Evolutionary conservation across 2,329 filamentous ascomycete species (phyloP).

Genomic region (Aspergillus spinulosporus): DNA sequence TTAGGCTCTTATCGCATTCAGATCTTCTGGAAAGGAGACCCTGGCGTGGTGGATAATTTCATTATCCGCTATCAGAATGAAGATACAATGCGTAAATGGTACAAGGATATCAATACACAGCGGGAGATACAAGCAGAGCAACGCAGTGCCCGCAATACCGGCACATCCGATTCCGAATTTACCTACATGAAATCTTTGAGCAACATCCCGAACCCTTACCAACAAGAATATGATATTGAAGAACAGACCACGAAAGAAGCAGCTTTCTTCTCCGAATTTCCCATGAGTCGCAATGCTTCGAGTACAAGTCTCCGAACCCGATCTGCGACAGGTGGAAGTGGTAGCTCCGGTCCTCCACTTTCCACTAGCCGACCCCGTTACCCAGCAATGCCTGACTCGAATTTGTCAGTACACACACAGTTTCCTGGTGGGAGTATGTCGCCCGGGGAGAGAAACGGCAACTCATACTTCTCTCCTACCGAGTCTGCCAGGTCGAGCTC

Average conservation of each 20-base stretch:
- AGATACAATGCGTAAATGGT: slow-evolving; percentile 92
- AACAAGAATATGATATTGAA: slow-evolving; percentile 58
- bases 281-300: slow-evolving; percentile 67
- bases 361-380: slow-evolving; percentile 64
- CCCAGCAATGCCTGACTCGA: slow-evolving; percentile 59
- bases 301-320: slow-evolving; percentile 73
- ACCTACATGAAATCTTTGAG: slow-evolving; percentile 71
- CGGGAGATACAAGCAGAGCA: slow-evolving; percentile 59
- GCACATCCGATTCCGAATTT: slow-evolving; percentile 69
- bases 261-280: slow-evolving; percentile 50
- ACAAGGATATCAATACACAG: slow-evolving; percentile 73
- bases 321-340: slow-evolving; percentile 67
- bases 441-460: slow-evolving; percentile 63
- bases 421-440: slow-evolving; percentile 56
- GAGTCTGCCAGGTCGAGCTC: slow-evolving; percentile 58
- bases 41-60: slow-evolving; percentile 93
- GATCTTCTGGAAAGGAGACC: slow-evolving; percentile 98
- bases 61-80: slow-evolving; percentile 91
- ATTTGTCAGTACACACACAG: slow-evolving; percentile 69
- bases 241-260: slow-evolving; percentile 47
- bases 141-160: slow-evolving; percentile 53
- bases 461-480: slow-evolving; percentile 90
- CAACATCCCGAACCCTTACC: slow-evolving; percentile 79
- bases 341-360: slow-evolving; percentile 37
- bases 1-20: slow-evolving; percentile 89